Evolutionary conservation across 345 rosid genomes (phyloP).

Genomic region (Toxicodendron radicans): DNA sequence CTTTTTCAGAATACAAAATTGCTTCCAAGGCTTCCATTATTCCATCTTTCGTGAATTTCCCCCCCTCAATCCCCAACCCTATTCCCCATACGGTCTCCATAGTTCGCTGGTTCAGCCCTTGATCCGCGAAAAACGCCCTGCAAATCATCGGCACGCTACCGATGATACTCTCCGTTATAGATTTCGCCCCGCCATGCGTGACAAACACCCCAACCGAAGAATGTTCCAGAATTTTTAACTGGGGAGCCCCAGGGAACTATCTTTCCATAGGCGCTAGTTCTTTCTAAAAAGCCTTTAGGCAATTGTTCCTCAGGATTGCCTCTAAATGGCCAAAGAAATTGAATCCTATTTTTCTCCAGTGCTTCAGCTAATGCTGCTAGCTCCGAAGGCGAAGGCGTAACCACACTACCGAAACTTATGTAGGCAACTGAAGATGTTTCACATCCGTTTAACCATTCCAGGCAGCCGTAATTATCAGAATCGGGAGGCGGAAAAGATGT

Average conservation of each 20-base stretch:
- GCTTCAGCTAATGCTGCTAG: conserved; percentile 49
- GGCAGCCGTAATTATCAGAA: conserved; percentile 42
- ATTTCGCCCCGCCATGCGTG: conserved; percentile 70
- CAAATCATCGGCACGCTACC: conserved; percentile 19
- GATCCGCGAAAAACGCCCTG: conserved; percentile 58
- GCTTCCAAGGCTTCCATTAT: conserved; percentile 25
- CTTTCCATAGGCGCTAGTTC: conserved; percentile 36
- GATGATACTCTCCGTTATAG: conserved; percentile 34
- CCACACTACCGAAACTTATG: conserved; percentile 63
- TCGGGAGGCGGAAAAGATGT: conserved; percentile 1
- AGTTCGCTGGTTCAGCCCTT: conserved; percentile 33
- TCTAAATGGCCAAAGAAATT: conserved; percentile 69
- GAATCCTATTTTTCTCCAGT: conserved; percentile 31
- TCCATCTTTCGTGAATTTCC: conserved; percentile 35
- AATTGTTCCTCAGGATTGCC: conserved; percentile 25
- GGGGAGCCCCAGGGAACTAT: conserved; percentile 73
- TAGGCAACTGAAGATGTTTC: conserved; percentile 48
- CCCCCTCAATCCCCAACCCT: conserved; percentile 48
- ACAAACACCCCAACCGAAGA: conserved; percentile 52
- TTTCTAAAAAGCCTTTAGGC: conserved; percentile 36
- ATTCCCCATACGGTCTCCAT: conserved; percentile 44
- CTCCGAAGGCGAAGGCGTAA: conserved; percentile 43
- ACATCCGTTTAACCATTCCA: conserved; percentile 52
- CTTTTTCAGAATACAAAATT: conserved; percentile 34
- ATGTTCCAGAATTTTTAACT: conserved; percentile 43